Percentiles rank a stretch among this genome's conserved stretches.
phyloP scores from a whole-genome alignment of 2,329 filamentous ascomycete genomes.

The Verticillium isaacii region DNA sequence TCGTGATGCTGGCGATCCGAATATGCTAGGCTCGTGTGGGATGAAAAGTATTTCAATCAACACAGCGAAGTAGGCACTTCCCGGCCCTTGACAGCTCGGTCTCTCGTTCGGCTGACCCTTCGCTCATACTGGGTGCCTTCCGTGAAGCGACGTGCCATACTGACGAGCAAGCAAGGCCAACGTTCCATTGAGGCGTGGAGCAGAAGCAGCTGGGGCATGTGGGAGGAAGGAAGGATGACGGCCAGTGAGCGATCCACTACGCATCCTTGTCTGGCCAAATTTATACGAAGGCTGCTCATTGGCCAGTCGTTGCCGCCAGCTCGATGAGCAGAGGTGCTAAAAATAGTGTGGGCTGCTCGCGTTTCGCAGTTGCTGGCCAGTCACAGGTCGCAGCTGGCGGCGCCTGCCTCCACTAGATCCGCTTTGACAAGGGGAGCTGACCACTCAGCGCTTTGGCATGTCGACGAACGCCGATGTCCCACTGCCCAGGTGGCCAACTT shows the following conservation, averaged over 20 bases:
- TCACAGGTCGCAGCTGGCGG: neutral
- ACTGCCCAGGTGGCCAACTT: neutral
- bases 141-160: neutral
- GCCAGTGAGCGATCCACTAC: neutral
- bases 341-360: neutral
- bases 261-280: neutral
- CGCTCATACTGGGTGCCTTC: neutral
- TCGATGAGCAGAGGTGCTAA: neutral
- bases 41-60: neutral
- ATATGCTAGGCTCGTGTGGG: neutral
- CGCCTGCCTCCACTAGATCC: neutral
- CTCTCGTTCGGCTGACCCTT: neutral
- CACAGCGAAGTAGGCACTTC: neutral
- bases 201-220: neutral
- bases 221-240: neutral
- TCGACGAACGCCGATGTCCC: neutral
- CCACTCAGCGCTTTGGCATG: neutral
- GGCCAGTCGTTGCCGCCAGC: neutral
- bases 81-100: neutral
- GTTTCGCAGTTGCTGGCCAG: conserved; percentile 1
- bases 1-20: neutral
- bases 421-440: neutral
- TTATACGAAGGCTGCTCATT: neutral
- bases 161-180: neutral
- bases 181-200: neutral